A percentile compares a stretch with the other conserved stretches of the same genome.
Evolutionary conservation across 495 filamentous ascomycete genomes (phyloP).

Genomic region (Glonium stellatum): DNA sequence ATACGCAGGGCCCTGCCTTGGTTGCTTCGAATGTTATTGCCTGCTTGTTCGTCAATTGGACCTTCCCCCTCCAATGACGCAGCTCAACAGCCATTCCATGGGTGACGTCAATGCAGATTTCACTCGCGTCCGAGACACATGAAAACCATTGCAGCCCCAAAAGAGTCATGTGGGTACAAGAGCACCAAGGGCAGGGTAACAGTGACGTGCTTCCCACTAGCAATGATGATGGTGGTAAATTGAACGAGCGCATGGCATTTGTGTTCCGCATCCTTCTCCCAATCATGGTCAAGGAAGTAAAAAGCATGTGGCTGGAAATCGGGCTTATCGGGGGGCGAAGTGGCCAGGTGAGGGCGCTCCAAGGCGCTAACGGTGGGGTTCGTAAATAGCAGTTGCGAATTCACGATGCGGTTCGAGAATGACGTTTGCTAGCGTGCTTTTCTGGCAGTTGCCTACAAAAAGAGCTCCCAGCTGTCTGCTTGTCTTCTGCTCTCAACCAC

Average conservation of each 20-base stretch:
- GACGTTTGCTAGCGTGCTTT: not conserved
- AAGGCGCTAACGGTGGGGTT: not conserved
- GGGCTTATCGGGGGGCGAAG: not conserved
- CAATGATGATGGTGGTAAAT: conserved; percentile 1
- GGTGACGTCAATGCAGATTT: no score
- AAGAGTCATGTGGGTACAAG: no score
- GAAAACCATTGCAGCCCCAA: no score
- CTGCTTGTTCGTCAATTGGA: no score
- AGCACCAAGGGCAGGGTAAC: no score
- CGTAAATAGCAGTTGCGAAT: not conserved
- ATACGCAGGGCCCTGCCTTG: no score
- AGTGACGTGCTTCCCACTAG: not conserved
- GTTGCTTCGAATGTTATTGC: no score
- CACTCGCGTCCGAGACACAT: no score
- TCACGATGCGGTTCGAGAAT: not conserved
- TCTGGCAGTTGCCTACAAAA: not conserved
- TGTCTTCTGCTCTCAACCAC: not conserved
- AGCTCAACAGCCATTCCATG: no score
- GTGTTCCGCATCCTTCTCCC: not conserved
- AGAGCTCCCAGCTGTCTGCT: not conserved
- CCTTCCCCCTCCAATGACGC: no score
- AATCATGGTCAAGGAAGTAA: not conserved
- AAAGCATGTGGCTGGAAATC: no score
- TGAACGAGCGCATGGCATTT: not conserved
- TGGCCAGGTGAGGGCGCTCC: not conserved